Base-by-base conservation (phyloP, 2,329 filamentous ascomycete species). In the Colletotrichum ledebouriae region DNA sequence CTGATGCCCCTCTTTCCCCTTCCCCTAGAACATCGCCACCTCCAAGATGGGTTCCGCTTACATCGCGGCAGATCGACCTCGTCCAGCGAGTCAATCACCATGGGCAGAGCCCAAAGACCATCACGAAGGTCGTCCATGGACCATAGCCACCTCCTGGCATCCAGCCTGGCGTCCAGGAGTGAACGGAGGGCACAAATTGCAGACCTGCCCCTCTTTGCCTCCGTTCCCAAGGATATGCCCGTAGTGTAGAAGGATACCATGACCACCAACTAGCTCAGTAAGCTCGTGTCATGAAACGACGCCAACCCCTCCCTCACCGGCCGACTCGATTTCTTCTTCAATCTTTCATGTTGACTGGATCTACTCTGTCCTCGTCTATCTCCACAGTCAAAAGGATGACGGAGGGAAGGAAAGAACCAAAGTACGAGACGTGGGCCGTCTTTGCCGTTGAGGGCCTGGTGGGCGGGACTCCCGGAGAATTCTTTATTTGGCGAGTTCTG, bases 141-240 rank as follows among this genome's bases (percentile, higher is more conserved):
- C 25, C 57, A 67, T 58, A 57, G 57, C 67, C 67, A 69, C 57
- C 57, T 67, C 44, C 67, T 69, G 34, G 52, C 42, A 22, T 22
- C 37, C 55, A 25, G 39, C 44, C 67, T 69, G 34, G 52, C 42
- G 33, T 22, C 37, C 55, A 25, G 39, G 50, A 39, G 37, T 33
- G 11, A 55, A 55, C 33, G 29, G n/a, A 55, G 39, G 29, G 7
- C 41, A 55, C 37, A 42, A 50, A 37, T 49, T 5, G 33, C 33
- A 25, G 29, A 55, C 33, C 50, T 33, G 5, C 37, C 33, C 17
- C 20, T n/a, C 34, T 33, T 25, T 17, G 49, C 15, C 33, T 25
- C 50, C 25, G 4, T 29, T n/a, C 17, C 9, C 13, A 37, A 55
- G 33, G 50, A 55, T 34, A 29, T n/a, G 13, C 56, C 37, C 37